Percentiles rank a stretch among this genome's conserved stretches.
These are phyloP conservation scores for Chamaenerion angustifolium DNA, from an alignment of 345 rosid genomes.

Conservation along the genomic window DNA sequence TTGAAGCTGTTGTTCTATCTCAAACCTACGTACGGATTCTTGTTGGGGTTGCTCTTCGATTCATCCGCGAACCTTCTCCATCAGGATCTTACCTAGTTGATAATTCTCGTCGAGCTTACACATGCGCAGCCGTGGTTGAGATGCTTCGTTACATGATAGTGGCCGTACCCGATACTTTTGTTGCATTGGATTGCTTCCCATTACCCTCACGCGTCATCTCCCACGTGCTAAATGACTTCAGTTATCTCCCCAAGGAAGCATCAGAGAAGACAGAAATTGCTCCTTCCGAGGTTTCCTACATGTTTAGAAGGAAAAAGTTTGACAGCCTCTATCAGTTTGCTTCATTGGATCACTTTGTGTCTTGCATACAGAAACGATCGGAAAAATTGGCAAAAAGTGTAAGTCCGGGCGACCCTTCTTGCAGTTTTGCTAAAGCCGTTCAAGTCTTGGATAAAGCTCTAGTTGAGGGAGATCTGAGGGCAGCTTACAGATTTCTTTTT, in stretches of 20 bases:
- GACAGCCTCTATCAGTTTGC: slow-evolving; percentile 64
- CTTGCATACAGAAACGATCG: slow-evolving; percentile 57
- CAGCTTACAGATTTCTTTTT: slow-evolving; percentile 55
- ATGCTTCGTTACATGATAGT: slow-evolving; percentile 82
- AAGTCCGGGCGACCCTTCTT: slow-evolving; percentile 52
- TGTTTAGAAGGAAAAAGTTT: slow-evolving; percentile 44
- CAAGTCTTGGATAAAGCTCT: slow-evolving; percentile 86
- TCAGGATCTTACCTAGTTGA: slow-evolving; percentile 91
- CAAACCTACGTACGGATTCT: slow-evolving; percentile 78
- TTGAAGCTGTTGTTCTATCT: slow-evolving; percentile 73
- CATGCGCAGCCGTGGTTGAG: slow-evolving; percentile 75
- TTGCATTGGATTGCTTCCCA: slow-evolving; percentile 90
- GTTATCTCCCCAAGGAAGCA: slow-evolving; percentile 57
- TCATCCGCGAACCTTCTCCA: slow-evolving; percentile 75
- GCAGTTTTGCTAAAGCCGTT: slow-evolving; percentile 71
- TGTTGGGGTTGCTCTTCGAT: slow-evolving; percentile 62
- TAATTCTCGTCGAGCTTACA: slow-evolving; percentile 91
- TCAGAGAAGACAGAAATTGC: slow-evolving; percentile 41
- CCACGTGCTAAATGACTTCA: slow-evolving; percentile 51
- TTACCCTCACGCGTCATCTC: slow-evolving; percentile 67
- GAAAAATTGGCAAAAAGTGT: slow-evolving; percentile 70
- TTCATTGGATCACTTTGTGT: slow-evolving; percentile 59
- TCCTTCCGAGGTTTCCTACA: slow-evolving; percentile 33
- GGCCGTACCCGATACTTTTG: slow-evolving; percentile 92
- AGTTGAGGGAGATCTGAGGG: slow-evolving; percentile 55